Conservation (phyloP, 148 eudicot genomes). For the Silene uniflora region DNA sequence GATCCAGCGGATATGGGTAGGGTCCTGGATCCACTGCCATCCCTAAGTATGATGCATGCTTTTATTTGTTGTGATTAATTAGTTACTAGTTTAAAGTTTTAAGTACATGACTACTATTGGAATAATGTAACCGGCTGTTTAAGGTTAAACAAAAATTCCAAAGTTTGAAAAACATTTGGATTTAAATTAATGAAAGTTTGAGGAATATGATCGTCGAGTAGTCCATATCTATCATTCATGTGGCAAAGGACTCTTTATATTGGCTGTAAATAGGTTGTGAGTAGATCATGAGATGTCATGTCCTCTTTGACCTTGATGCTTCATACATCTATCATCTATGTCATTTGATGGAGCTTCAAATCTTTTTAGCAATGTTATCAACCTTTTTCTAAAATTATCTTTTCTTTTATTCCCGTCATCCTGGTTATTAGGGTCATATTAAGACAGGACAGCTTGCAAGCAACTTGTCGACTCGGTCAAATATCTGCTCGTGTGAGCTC, state of each 20-base stretch:
- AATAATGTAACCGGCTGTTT: background rate
- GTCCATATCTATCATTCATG: slow-evolving; percentile 13
- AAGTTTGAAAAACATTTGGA: background rate
- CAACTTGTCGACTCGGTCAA: too few relatives aligned
- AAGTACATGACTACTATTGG: background rate
- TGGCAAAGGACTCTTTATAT: background rate
- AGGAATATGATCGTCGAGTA: slow-evolving; percentile 1
- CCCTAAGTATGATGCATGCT: background rate
- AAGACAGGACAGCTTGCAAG: too few relatives aligned
- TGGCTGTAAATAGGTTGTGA: slow-evolving; percentile 3
- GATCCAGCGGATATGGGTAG: too few relatives aligned
- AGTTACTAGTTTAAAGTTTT: background rate
- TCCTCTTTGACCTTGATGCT: background rate
- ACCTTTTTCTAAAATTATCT: too few relatives aligned
- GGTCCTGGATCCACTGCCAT: too few relatives aligned
- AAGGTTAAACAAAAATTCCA: slow-evolving; percentile 12
- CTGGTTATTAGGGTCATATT: too few relatives aligned
- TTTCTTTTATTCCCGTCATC: too few relatives aligned
- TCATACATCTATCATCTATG: too few relatives aligned
- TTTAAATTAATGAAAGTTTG: background rate
- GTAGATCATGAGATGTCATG: background rate
- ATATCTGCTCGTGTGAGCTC: too few relatives aligned
- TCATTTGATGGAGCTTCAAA: too few relatives aligned
- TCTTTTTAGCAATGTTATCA: too few relatives aligned
- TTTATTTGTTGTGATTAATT: background rate